These are phyloP conservation scores for Eucalyptus cloeziana DNA, from an alignment of 345 rosid species.

Conservation along the genomic window DNA sequence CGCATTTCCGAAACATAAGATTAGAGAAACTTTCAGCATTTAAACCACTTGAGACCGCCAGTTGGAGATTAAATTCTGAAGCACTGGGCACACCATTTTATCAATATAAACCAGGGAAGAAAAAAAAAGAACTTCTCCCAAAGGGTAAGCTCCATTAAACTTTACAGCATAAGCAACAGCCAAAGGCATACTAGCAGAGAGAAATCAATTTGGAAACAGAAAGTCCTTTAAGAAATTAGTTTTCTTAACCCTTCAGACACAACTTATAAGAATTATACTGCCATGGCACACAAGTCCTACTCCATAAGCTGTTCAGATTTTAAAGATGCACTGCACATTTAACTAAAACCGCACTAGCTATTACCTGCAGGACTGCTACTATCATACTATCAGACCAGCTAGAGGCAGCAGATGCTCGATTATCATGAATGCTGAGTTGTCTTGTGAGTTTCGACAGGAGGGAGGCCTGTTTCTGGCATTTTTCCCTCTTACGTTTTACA, in stretches of 20 bases:
- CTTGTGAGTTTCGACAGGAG: conserved; percentile 72
- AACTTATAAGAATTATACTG: not conserved
- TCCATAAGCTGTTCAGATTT: not conserved
- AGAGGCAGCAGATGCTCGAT: conserved; percentile 74
- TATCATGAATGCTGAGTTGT: conserved; percentile 82
- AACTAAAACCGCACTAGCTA: not conserved
- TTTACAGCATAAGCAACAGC: not conserved
- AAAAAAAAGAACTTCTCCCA: not conserved
- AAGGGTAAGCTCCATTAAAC: not conserved
- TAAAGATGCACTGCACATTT: not conserved
- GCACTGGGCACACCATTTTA: too few relatives aligned
- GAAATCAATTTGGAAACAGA: not conserved
- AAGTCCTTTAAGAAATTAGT: not conserved
- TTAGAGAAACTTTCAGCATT: not conserved
- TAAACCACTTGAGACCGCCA: not conserved
- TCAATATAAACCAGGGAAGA: not conserved
- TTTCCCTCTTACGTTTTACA: conserved; percentile 64
- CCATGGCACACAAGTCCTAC: not conserved
- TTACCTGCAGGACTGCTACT: conserved; percentile 36
- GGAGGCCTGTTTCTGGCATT: conserved; percentile 66
- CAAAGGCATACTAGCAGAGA: not conserved
- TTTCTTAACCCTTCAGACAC: not conserved
- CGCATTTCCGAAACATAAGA: not conserved
- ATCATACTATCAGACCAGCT: conserved; percentile 68
- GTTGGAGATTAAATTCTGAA: not conserved